Percentiles rank a stretch among this genome's conserved stretches.
phyloP scores from a whole-genome alignment of 768 basidiomycete genomes.

The Clathrus columnatus region DNA sequence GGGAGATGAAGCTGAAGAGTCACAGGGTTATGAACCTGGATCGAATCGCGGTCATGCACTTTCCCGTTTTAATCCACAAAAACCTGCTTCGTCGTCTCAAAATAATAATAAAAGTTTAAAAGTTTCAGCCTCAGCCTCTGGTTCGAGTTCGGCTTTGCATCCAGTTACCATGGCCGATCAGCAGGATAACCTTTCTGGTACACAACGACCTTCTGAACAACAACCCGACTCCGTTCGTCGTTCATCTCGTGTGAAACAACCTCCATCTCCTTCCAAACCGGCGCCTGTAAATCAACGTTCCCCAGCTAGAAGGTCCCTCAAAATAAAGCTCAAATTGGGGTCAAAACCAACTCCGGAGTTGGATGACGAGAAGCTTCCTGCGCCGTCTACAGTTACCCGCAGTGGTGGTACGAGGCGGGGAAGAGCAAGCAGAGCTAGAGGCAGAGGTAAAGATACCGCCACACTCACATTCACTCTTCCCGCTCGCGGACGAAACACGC shows the following conservation, averaged over 20 bases:
- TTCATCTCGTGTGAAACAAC: neutral
- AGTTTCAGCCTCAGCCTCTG: neutral
- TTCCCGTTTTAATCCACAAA: neutral
- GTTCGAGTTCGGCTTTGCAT: neutral
- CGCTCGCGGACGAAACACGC: neutral
- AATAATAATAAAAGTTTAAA: neutral
- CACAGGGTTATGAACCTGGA: neutral
- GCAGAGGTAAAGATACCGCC: neutral
- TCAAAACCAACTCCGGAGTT: conserved; percentile 19
- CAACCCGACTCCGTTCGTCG: neutral
- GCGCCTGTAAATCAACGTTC: neutral
- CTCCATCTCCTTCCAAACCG: conserved; percentile 6
- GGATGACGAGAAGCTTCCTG: conserved; percentile 13
- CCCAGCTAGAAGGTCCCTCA: conserved; percentile 25
- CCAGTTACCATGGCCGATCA: neutral
- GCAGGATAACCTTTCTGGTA: too few relatives aligned
- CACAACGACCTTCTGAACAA: neutral
- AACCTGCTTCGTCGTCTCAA: neutral
- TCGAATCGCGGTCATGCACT: neutral
- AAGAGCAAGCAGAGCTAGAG: neutral
- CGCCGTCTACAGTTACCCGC: conserved; percentile 10
- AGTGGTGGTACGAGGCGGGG: neutral
- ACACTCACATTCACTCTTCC: conserved; percentile 3
- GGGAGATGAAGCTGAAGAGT: neutral
- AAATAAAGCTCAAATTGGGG: conserved; percentile 55